Evolutionary conservation across 2,329 filamentous ascomycete genomes (phyloP), one percentile per base, ranked within the genome.

Genomic region (Pseudopyrenochaeta lycopersici): DNA sequence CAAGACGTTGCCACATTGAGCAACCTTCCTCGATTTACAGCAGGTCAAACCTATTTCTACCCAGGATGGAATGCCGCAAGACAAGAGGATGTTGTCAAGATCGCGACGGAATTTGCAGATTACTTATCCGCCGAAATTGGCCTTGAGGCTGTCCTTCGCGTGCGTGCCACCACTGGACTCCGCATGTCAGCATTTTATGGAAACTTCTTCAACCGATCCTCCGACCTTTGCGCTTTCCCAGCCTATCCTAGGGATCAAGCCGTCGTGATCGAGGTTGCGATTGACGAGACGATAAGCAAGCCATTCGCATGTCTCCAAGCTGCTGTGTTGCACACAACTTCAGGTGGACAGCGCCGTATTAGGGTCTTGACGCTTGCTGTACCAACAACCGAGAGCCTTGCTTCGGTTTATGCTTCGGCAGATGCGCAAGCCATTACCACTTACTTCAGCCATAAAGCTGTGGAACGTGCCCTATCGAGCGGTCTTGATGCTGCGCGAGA

Each of bases 191-290:
- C 94, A 1, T 99, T 99, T 79, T 99, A 98, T 77, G 95, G 95
- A 64, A 99, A 99, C 81, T 99, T 99, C 79, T 99, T 99, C 84
- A 99, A 98, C 81, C 87, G 95, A 66, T 97, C 92, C 74, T 97
- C 93, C 14, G 95, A 99, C 79, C 86, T 99, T 29, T 98, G 95
- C 75, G 95, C 95, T 11, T 99, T 99, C 84, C 95, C 95, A 1
- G 93, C 95, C 0, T 98, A 99, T 82, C 95, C 95, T 29, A 89
- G 95, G 72, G 95, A 99, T 70, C 95, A 99, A 76, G 92, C 91
- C 60, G 98, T 98, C 73, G 95, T 98, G 38, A 94, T 99, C 17
- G 95, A 99, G 77, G 96, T 99, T 49, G 93, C 95, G 12, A 98
- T 99, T 63, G 95, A 99, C 67, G 95, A 99, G 80, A 95, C 87